Base-by-base conservation (phyloP, 257 asterid genomes). In the Solanum medicagineum region DNA sequence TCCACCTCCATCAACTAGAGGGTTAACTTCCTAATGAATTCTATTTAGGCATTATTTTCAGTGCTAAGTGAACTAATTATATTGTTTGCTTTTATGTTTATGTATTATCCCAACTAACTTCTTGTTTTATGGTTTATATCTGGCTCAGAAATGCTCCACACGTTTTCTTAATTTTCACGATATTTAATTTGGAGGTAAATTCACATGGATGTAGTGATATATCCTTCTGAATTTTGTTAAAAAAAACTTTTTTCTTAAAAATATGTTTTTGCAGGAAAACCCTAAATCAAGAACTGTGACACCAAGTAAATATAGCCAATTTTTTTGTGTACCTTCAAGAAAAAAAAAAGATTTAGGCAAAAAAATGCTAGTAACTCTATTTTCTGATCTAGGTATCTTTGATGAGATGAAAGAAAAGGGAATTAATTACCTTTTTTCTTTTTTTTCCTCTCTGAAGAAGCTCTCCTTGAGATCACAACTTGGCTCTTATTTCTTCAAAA, bases 401-500 rank as follows among this genome's bases (percentile, higher is more conserved):
- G 73, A 54, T 83, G 73, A 62, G 83, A 85, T 57, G 85, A 87
- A 13, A 70, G 19, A 80, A 73, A 89, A 80, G 80, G 45, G 79
- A 42, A 36, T 45, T 85, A 69, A 59, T 59, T 2, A 60, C 22
- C 22, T 60, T n/a, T 32, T 88, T 60, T n/a, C 68, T 88, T 87
- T 87, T 89, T 79, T 85, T 81, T 81, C 81, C 26, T 84, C 77
- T 79, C 80, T 69, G 36, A 83, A 59, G 60, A 74, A 26, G 65
- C 17, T 24, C 47, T 24, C 17, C 45, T 54, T 54, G 84, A 69
- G 84, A 86, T 86, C 84, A 74, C 57, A 40, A 62, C 26, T 84
- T 29, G 47, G 68, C 22, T 51, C 54, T 70, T 87, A 19, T 87
- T 85, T 87, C 84, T 69, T 85, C 87, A 84, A 84, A 85, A 85